Conservation (phyloP, 352 stramenopile genomes). For the Phytophthora hybrid region DNA sequence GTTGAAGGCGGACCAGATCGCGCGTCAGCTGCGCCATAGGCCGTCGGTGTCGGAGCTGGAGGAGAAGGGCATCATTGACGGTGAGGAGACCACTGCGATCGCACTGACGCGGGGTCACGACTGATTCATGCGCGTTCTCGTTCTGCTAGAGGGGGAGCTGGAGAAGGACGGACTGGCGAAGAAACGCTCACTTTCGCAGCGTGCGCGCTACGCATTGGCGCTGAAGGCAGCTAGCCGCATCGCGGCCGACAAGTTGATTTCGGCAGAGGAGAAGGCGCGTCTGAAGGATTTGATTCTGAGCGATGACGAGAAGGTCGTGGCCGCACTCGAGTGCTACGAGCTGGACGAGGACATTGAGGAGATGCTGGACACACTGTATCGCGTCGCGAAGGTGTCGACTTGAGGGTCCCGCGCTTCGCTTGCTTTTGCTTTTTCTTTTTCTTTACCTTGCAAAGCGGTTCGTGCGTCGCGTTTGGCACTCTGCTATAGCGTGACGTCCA, state of each 20-base stretch:
- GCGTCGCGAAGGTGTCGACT: constrained; percentile 66
- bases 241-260: constrained; percentile 85
- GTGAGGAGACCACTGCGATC: constrained; percentile 34
- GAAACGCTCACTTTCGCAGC: constrained; percentile 63
- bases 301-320: constrained; percentile 79
- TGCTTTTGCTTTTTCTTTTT: constrained; percentile 30
- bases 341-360: constrained; percentile 85
- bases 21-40: constrained; percentile 73
- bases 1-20: constrained; percentile 74
- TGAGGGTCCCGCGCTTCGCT: constrained; percentile 18
- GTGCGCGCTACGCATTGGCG: constrained; percentile 80
- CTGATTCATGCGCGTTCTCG: constrained; percentile 29
- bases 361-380: constrained; percentile 87
- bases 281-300: constrained; percentile 88
- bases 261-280: constrained; percentile 74
- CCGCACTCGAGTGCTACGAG: constrained; percentile 85
- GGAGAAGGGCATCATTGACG: constrained; percentile 80
- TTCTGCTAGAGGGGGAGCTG: constrained; percentile 73
- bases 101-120: constrained; percentile 13
- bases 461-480: constrained; percentile 5
- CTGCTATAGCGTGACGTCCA: not conserved
- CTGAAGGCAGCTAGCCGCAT: constrained; percentile 83
- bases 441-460: constrained; percentile 1
- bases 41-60: constrained; percentile 78
- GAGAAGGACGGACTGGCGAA: constrained; percentile 51